These are phyloP conservation scores for Metschnikowia reukaufii DNA, from an alignment of 805 yeast genomes.

Conservation along the genomic window DNA sequence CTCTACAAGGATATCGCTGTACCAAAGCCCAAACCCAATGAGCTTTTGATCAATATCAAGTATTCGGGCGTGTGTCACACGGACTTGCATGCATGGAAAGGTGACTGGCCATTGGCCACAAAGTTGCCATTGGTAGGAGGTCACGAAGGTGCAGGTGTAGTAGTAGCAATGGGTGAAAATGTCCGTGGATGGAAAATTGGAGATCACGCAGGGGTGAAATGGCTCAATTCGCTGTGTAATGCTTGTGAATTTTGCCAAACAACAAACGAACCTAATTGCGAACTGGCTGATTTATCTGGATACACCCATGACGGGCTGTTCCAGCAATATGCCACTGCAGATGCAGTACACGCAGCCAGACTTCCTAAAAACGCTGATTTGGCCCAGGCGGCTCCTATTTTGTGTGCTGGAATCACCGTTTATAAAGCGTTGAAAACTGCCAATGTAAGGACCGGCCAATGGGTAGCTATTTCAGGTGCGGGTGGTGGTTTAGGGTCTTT, in stretches of 20 bases:
- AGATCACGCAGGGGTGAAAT: constrained; percentile 80
- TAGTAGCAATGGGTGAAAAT: constrained; percentile 70
- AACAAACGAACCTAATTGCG: constrained; percentile 70
- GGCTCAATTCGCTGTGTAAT: constrained; percentile 79
- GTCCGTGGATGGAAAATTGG: constrained; percentile 75
- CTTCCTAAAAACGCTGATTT: constrained; percentile 74
- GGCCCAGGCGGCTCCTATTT: constrained; percentile 75
- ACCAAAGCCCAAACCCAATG: constrained; percentile 74
- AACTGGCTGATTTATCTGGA: constrained; percentile 65
- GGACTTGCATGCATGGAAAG: constrained; percentile 91
- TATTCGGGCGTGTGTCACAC: constrained; percentile 95
- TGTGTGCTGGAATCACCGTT: constrained; percentile 90
- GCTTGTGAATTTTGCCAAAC: constrained; percentile 72
- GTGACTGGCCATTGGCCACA: constrained; percentile 84
- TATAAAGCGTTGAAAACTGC: constrained; percentile 89
- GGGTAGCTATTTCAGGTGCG: constrained; percentile 78
- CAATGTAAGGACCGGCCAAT: constrained; percentile 63
- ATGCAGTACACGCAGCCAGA: constrained; percentile 81
- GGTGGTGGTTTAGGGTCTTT: constrained; percentile 79
- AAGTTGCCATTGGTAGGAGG: constrained; percentile 82
- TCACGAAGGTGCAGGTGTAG: constrained; percentile 88
- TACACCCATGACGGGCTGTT: constrained; percentile 89
- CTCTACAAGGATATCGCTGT: constrained; percentile 70
- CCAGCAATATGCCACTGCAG: constrained; percentile 89
- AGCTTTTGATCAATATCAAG: constrained; percentile 75